Evolutionary conservation across 2,329 filamentous ascomycete genomes (phyloP), one percentile per base, ranked within the genome.

Genomic region (Colletotrichum theobromicola): DNA sequence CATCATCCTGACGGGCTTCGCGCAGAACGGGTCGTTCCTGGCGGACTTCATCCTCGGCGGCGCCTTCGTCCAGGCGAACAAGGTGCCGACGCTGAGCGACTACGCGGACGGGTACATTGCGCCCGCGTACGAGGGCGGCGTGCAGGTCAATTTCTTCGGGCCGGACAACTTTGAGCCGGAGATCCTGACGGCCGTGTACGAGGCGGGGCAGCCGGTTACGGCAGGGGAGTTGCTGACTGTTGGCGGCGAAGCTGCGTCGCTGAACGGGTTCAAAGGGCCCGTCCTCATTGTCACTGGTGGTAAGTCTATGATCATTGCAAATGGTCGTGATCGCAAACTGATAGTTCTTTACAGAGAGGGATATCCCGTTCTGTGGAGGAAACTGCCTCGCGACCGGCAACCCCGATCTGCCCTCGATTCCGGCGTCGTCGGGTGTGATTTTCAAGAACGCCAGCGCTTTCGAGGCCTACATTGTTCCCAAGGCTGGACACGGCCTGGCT

Each of bases 1-100:
- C 50, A 84, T 93, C 53, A 82, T 92, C 66, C 85, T 93, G 8
- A 93, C 91, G 2, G 92, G 92, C 2, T 93, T 90, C 82, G 87
- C 87, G 18, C 85, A 87, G 53, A 87, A 88, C 12, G 74, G 80
- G 12, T 79, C 83, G 18, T 93, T 87, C 79, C 70, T 87, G 13
- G 61, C 80, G 2, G 80, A 81, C 15, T 89, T 89, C 58, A 79
- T 83, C 1, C 82, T 88, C 6, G 87, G 84, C 8, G 86, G 82
- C 75, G 87, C 90, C 79, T 86, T 89, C 60, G 82, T 87, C 58
- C 83, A 85, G 18, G 88, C 89, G 26, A 77, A 80, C 69, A 72
- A 79, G 5, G 77, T 83, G 7, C 60, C 77, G 4, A 18, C 75
- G 4, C 79, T 86, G 5, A 76, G 79, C 5, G 35, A 75, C 7